A percentile compares a stretch with the other conserved stretches of the same genome.
These are phyloP conservation scores for Oropetium thomaeum DNA, from an alignment of 176 grass and related monocot genomes.

Conservation along the genomic window DNA sequence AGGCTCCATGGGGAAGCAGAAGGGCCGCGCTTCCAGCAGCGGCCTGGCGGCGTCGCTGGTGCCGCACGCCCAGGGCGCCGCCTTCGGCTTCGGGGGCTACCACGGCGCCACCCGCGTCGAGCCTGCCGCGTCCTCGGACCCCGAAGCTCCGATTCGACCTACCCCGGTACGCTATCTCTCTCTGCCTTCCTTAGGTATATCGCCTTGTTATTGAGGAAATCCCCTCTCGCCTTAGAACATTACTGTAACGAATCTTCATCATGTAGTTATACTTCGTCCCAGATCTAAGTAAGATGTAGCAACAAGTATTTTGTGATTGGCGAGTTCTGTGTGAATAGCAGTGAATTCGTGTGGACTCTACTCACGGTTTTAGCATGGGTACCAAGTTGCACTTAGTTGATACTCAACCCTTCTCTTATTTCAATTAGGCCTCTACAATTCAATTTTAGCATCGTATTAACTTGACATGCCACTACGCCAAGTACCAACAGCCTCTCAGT, in stretches of 20 bases:
- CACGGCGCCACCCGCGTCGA: conserved; percentile 74
- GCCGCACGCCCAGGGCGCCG: conserved; percentile 41
- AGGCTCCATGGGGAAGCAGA: conserved; percentile 66
- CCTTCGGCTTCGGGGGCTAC: conserved; percentile 83
- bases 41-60: conserved; percentile 74
- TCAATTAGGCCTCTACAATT: background rate
- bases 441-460: background rate
- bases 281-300: background rate
- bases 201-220: background rate
- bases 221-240: background rate
- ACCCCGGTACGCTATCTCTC: conserved; percentile 33
- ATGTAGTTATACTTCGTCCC: background rate
- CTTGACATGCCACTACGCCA: background rate
- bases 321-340: background rate
- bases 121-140: conserved; percentile 43
- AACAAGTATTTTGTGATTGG: background rate
- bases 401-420: background rate
- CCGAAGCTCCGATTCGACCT: conserved; percentile 29
- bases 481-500: background rate
- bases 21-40: conserved; percentile 73
- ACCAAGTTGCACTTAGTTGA: background rate
- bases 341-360: background rate
- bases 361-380: background rate
- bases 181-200: background rate
- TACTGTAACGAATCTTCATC: background rate